Evolutionary conservation across 2,329 filamentous ascomycete genomes (phyloP).

Genomic region (Colletotrichum cordylinicola): DNA sequence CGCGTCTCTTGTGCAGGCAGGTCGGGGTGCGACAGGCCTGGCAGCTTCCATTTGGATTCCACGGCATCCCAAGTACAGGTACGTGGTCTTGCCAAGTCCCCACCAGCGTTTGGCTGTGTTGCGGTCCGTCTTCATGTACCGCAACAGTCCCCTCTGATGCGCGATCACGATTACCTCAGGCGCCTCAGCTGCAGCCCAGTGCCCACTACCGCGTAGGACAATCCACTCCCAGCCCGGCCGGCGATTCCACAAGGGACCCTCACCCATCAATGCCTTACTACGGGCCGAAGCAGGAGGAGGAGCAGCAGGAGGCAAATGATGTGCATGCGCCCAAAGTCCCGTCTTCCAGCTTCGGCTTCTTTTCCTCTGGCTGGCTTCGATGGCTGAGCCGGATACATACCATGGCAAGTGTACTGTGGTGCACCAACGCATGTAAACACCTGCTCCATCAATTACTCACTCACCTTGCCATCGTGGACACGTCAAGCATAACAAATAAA

Average conservation of each 20-base stretch:
- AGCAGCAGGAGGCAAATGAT: not conserved
- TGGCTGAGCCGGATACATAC: not conserved
- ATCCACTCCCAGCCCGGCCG: not conserved
- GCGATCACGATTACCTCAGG: not conserved
- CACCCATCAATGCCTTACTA: slow-evolving; percentile 2
- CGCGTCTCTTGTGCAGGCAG: not conserved
- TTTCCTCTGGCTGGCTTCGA: not conserved
- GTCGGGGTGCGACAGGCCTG: not conserved
- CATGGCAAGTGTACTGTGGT: not conserved
- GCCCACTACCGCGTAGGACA: not conserved
- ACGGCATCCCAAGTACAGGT: not conserved
- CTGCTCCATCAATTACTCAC: not conserved
- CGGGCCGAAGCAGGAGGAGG: not conserved
- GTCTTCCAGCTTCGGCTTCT: not conserved
- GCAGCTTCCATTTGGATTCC: slow-evolving; percentile 17
- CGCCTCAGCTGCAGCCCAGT: slow-evolving; percentile 7
- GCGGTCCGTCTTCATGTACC: not conserved
- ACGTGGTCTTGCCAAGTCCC: not conserved
- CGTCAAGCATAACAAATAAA: not conserved
- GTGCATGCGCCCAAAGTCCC: not conserved
- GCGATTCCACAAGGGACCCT: not conserved
- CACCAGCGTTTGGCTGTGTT: not conserved
- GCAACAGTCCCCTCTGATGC: not conserved
- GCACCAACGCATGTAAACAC: not conserved
- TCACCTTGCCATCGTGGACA: not conserved